Base-by-base conservation (phyloP, 805 yeast genomes). In the Kodamaea jinghongensis region DNA sequence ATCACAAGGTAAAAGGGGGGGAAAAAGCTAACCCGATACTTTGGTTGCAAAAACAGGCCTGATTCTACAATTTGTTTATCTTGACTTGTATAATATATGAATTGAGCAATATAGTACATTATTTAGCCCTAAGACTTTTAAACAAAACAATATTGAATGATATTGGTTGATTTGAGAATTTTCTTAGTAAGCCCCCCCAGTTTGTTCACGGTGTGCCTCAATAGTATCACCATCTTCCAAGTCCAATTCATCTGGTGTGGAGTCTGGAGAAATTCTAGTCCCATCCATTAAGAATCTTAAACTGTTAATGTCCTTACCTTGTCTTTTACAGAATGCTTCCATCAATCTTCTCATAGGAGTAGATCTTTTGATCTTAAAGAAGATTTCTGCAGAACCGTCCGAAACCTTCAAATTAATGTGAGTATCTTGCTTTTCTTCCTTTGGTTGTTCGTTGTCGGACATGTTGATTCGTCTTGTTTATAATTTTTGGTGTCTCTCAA, bases 251-350 rank as follows among this genome's bases (percentile, higher is more conserved):
- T 86, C 95, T 5, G 99, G 98, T 4, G 99, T 93, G 54, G 86
- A 88, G 44, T 84, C 90, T 7, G 90, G 85, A 48, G 77, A 74
- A 44, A 93, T 81, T 58, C 98, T 81, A 51, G 88, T 85, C 48
- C 99, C 99, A 50, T 93, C 99, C 59, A 83, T 83, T 56, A 93
- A 72, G 63, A 93, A 93, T 63, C 98, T 80, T 61, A 93, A 71
- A 37, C 91, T 79, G 51, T 77, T 79, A 58, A 84, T 68, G 48
- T 84, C 80, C 63, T 91, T 91, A 31, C 98, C 98, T 59, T 91
- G 96, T 73, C 99, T 86, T 69, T 90, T 90, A 63, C 98, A 95
- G 63, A 91, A 93, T 9, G 97, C 96, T 57, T 91, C 98, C 89
- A 93, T 91, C 55, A 93, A 80, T 69, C 96, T 86, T 64, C 79